A percentile compares a stretch with the other conserved stretches of the same genome.
Evolutionary conservation across 345 rosid genomes (phyloP).

Genomic region (Eucalyptus marginata): DNA sequence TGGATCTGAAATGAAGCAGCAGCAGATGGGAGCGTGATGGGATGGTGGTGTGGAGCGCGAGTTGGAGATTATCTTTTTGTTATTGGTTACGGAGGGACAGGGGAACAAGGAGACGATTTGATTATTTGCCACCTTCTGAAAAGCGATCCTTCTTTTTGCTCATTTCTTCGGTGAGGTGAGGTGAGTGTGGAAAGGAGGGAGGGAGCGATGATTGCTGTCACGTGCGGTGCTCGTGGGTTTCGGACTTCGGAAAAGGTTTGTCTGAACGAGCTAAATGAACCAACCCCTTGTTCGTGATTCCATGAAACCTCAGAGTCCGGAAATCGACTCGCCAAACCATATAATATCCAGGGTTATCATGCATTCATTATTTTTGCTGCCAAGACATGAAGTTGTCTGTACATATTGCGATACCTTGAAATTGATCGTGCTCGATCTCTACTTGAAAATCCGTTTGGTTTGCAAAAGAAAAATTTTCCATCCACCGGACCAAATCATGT

Average conservation of each 20-base stretch:
- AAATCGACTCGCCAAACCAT: background rate
- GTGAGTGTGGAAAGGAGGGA: background rate
- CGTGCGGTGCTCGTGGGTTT: background rate
- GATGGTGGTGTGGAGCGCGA: background rate
- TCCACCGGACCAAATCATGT: background rate
- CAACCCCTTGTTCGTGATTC: background rate
- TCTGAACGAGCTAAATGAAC: background rate
- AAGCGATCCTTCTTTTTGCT: background rate
- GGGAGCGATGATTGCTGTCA: background rate
- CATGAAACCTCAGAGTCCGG: background rate
- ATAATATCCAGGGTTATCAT: background rate
- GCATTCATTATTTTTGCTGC: background rate
- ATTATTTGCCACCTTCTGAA: background rate
- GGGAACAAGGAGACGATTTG: background rate
- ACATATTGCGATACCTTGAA: background rate
- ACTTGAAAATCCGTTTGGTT: rapidly evolving
- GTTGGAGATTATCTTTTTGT: background rate
- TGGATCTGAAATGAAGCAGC: background rate
- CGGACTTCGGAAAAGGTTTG: background rate
- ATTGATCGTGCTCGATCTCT: background rate
- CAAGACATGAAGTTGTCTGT: background rate
- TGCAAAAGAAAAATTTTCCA: background rate
- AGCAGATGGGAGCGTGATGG: background rate
- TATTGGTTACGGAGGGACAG: background rate
- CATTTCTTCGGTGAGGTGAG: background rate